A percentile compares a stretch with the other conserved stretches of the same genome.
Evolutionary conservation across 2,329 filamentous ascomycete species (phyloP).

Genomic region (Cyclaneusma minus): DNA sequence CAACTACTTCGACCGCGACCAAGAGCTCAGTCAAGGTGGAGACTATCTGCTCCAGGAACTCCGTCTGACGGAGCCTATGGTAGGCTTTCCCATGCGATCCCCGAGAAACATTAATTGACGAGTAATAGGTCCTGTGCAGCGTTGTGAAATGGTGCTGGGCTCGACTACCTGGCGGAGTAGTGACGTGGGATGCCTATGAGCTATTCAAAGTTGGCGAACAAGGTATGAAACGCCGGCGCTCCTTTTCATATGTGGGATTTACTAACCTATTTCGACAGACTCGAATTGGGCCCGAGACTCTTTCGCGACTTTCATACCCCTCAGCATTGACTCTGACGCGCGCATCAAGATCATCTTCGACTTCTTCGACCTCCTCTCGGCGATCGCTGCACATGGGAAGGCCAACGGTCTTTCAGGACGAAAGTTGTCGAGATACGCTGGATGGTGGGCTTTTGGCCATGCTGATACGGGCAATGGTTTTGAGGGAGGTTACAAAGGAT

Average conservation of each 20-base stretch:
- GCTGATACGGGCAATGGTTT: constrained; percentile 79
- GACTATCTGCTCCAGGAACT: constrained; percentile 69
- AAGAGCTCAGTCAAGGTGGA: constrained; percentile 43
- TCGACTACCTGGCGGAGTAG: constrained; percentile 74
- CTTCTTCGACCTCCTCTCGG: constrained; percentile 87
- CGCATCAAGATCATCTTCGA: constrained; percentile 83
- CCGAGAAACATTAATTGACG: constrained; percentile 9
- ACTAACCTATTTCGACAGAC: constrained; percentile 37
- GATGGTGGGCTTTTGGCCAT: constrained; percentile 98
- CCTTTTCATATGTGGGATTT: neutral
- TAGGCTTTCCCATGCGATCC: constrained; percentile 26
- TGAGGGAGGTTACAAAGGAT: constrained; percentile 82
- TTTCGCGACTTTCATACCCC: constrained; percentile 89
- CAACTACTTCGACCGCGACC: constrained; percentile 68
- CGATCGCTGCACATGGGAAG: constrained; percentile 85
- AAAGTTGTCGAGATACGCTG: constrained; percentile 86
- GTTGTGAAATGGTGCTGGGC: constrained; percentile 99
- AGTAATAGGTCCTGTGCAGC: constrained; percentile 65
- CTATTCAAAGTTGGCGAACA: constrained; percentile 88
- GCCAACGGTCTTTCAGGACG: constrained; percentile 82
- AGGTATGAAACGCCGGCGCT: constrained; percentile 36
- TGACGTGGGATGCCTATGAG: constrained; percentile 95
- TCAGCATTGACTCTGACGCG: constrained; percentile 78
- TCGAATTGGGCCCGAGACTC: constrained; percentile 83
- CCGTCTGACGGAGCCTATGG: constrained; percentile 86